A percentile compares a stretch with the other conserved stretches of the same genome.
Evolutionary conservation across 2,329 filamentous ascomycete genomes (phyloP).

Genomic region (Endoconidiophora laricicola): DNA sequence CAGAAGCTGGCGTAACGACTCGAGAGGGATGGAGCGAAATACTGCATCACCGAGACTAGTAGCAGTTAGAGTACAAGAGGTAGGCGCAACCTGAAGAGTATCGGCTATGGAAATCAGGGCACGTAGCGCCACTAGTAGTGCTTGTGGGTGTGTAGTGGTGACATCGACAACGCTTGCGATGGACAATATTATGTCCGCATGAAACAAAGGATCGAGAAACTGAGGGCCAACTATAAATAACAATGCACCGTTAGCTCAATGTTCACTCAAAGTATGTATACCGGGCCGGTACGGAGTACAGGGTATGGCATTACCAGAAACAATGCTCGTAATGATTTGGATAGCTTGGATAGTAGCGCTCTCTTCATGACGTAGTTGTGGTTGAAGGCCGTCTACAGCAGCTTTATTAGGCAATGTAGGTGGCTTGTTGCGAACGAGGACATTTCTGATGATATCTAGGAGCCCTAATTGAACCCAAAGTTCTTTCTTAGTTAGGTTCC

Average conservation of each 20-base stretch:
- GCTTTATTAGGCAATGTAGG: background rate
- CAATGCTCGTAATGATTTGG: constrained; percentile 51
- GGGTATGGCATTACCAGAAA: background rate
- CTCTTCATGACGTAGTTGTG: constrained; percentile 1
- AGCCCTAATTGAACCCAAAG: constrained; percentile 55
- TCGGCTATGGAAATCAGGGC: constrained; percentile 19
- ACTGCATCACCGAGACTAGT: background rate
- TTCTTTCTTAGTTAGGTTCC: constrained; percentile 76
- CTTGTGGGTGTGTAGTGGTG: constrained; percentile 41
- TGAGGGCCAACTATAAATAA: constrained; percentile 50
- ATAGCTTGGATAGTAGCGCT: constrained; percentile 49
- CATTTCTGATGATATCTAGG: constrained; percentile 32
- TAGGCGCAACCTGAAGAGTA: background rate
- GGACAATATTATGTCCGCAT: constrained; percentile 49
- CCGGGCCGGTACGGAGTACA: background rate
- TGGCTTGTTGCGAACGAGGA: background rate
- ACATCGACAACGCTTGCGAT: constrained; percentile 56
- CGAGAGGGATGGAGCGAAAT: background rate
- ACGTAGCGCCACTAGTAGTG: constrained; percentile 58
- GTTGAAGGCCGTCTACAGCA: background rate
- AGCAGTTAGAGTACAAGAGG: background rate
- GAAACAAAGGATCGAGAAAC: constrained; percentile 59
- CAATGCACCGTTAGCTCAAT: background rate
- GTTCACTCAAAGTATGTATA: background rate
- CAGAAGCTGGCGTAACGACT: constrained; percentile 1